Conservation (phyloP, 2,329 filamentous ascomycete genomes). For the Remersonia thermophila region DNA sequence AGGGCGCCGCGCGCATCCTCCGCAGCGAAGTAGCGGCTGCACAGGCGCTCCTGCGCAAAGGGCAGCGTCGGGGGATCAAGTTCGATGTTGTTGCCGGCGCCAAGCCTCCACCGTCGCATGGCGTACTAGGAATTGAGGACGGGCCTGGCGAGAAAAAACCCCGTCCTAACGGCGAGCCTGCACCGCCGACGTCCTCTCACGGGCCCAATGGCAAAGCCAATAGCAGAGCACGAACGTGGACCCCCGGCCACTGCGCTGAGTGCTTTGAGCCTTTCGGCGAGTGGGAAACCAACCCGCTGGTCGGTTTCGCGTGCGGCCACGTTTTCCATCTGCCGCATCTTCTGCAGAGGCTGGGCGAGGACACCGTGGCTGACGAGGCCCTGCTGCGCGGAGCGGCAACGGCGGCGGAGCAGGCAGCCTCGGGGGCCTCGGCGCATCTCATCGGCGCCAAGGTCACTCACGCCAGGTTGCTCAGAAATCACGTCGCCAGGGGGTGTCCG, state of each 20-base stretch:
- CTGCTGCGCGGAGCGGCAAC: conserved; percentile 24
- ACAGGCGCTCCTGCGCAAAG: conserved; percentile 67
- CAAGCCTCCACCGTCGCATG: no score
- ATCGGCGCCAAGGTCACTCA: conserved; percentile 83
- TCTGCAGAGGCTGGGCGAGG: conserved; percentile 40
- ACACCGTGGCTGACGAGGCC: no score
- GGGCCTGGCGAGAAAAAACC: no score
- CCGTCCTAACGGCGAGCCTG: background rate
- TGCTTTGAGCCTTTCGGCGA: conserved; percentile 46
- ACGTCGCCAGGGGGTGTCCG: conserved; percentile 53
- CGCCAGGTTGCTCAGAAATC: conserved; percentile 63
- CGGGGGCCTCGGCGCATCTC: conserved; percentile 27
- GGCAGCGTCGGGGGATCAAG: conserved; percentile 75
- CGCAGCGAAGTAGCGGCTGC: conserved; percentile 75
- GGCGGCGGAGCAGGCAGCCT: conserved; percentile 28
- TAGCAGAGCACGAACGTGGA: conserved; percentile 24
- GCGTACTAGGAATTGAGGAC: no score
- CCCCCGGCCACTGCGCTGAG: conserved; percentile 46
- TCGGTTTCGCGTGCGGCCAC: conserved; percentile 73
- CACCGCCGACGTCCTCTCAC: no score
- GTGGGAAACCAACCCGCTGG: conserved; percentile 56
- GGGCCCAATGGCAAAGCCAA: no score
- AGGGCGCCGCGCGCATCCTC: conserved; percentile 76
- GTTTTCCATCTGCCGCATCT: conserved; percentile 69
- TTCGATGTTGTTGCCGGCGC: conserved; percentile 54